Base-by-base conservation (phyloP, 306 rosid genomes). In the Trifolium pratense region DNA sequence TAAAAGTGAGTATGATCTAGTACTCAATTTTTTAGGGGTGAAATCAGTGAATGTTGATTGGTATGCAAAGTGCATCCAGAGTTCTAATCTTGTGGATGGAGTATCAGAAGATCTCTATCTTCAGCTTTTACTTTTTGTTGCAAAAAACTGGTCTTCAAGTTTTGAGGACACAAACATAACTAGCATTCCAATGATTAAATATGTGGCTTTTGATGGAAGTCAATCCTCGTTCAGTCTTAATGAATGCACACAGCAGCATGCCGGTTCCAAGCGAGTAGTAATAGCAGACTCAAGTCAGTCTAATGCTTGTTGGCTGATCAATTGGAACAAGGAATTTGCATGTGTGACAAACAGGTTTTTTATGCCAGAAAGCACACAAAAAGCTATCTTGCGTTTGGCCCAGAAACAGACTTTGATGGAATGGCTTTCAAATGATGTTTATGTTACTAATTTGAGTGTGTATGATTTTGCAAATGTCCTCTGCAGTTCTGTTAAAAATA, bases 31-130 rank as follows among this genome's bases (percentile, higher is more conserved):
- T 78, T 77, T 92, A 56, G 90, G 67, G 46, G 85, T 92, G 26
- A 20, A 85, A n/a, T 55, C 9, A 0, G 93, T 89, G 6, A 23
- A 42, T 18, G 63, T n/a, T 37, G 88, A 82, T 32, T 92, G 93
- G 97, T 92, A 88, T 75, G 87, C 81, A 7, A 89, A 84, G 84
- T 92, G 92, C 85, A 77, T 92, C 14, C 85, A 75, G 82, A 81
- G 93, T 63, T 75, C 87, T 20, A 64, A 79, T 72, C 84, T 92
- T 34, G 91, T 85, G 31, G 82, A 37, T 25, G 79, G 78, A 59
- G 92, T 88, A 18, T 75, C 90, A 1, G 96, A 89, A 18, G 64
- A 52, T 26, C 67, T 77, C 8, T 88, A 92, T 75, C 62, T 86
- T 49, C 66, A 81, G 70, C 85, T 91, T 77, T 75, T 92, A n/a